Evolutionary conservation across 2,329 filamentous ascomycete species (phyloP).

Genomic region (Pseudogymnoascus destructans): DNA sequence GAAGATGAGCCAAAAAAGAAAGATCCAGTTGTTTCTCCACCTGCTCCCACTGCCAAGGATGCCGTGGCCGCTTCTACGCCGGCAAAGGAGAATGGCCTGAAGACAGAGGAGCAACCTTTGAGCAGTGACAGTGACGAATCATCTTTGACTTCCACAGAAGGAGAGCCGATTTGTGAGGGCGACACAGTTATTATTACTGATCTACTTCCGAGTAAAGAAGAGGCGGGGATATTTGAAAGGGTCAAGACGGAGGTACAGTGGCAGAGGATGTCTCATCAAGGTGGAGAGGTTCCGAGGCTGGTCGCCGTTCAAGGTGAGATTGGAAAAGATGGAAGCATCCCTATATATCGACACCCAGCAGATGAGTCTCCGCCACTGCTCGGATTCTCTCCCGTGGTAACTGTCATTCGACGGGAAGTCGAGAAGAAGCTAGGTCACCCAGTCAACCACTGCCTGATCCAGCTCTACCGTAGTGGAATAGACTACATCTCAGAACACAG

Average conservation of each 20-base stretch:
- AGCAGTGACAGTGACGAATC: conserved; percentile 8
- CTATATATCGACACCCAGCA: conserved; percentile 87
- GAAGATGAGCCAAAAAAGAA: neutral
- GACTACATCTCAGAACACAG: conserved; percentile 96
- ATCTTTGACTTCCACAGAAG: conserved; percentile 3
- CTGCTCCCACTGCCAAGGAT: neutral
- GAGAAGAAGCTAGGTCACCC: conserved; percentile 64
- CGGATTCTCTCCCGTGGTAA: conserved; percentile 62
- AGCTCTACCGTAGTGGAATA: conserved; percentile 75
- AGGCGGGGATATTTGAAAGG: conserved; percentile 51
- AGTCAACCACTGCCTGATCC: conserved; percentile 85
- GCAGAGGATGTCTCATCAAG: conserved; percentile 86
- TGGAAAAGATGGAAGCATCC: conserved; percentile 56
- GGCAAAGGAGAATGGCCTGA: neutral
- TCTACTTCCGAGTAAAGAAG: conserved; percentile 46
- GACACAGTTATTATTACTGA: conserved; percentile 65
- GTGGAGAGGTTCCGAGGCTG: conserved; percentile 79
- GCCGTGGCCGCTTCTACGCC: neutral
- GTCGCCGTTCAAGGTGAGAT: conserved; percentile 78
- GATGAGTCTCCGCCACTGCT: conserved; percentile 73
- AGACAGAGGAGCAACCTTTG: neutral
- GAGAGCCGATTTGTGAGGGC: conserved; percentile 52
- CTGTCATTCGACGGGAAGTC: conserved; percentile 51
- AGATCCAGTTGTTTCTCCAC: neutral
- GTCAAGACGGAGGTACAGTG: conserved; percentile 67